Evolutionary conservation across 306 rosid species (phyloP).

Genomic region (Fagus crenata): DNA sequence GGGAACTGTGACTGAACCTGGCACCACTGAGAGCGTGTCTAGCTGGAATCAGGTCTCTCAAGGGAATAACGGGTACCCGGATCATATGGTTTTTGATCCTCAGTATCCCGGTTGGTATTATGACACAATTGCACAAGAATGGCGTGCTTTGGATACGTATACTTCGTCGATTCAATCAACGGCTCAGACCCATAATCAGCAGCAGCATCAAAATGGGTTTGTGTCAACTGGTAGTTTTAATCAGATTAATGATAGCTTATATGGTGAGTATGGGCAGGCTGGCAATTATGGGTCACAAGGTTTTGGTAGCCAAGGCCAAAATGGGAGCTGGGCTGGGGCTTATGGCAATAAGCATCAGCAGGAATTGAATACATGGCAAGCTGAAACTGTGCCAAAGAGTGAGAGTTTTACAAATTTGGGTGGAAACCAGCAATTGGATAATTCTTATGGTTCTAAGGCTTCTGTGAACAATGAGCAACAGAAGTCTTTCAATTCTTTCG

Average conservation of each 20-base stretch:
- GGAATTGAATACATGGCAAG: slow-evolving; percentile 39
- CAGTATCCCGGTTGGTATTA: slow-evolving; percentile 83
- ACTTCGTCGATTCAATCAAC: slow-evolving; percentile 47
- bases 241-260: slow-evolving; percentile 34
- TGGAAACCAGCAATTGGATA: slow-evolving; percentile 48
- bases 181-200: slow-evolving; percentile 41
- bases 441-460: slow-evolving; percentile 47
- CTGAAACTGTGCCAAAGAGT: slow-evolving; percentile 31
- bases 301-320: slow-evolving; percentile 42
- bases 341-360: slow-evolving; percentile 46
- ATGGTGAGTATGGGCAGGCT: slow-evolving; percentile 40
- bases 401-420: slow-evolving; percentile 35
- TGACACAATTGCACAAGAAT: slow-evolving; percentile 65
- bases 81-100: slow-evolving; percentile 77
- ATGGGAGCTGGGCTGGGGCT: slow-evolving; percentile 49
- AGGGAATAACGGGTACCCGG: slow-evolving; percentile 64
- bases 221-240: slow-evolving; percentile 32
- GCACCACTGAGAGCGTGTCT: slow-evolving; percentile 46
- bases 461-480: slow-evolving; percentile 48
- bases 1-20: slow-evolving; percentile 55
- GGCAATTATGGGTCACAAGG: slow-evolving; percentile 43
- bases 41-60: slow-evolving; percentile 57
- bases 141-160: slow-evolving; percentile 67
- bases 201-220: slow-evolving; percentile 48
- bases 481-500: slow-evolving; percentile 47